Conservation (phyloP, 768 basidiomycete genomes). For the Trametes meyenii region DNA sequence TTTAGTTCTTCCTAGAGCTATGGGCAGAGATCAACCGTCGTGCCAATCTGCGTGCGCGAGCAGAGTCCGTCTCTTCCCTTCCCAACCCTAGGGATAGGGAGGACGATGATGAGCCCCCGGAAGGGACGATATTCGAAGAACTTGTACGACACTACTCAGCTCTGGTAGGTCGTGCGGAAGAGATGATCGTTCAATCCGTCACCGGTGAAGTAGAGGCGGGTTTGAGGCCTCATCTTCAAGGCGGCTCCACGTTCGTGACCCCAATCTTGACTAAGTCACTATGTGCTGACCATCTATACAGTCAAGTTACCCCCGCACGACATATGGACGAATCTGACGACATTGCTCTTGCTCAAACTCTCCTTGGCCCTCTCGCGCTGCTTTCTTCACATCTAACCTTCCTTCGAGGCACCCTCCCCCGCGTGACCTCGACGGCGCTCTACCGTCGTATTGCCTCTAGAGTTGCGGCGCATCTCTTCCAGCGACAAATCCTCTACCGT, state of each 20-base stretch:
- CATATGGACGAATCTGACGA: slow-evolving; percentile 33
- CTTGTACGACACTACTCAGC: slow-evolving; percentile 65
- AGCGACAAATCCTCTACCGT: slow-evolving; percentile 81
- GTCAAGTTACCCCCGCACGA: slow-evolving; percentile 33
- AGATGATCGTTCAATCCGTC: slow-evolving; percentile 84
- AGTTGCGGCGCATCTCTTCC: slow-evolving; percentile 76
- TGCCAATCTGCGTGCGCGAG: slow-evolving; percentile 57
- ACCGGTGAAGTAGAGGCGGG: slow-evolving; percentile 79
- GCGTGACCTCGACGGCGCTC: slow-evolving; percentile 54
- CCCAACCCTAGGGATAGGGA: slow-evolving; percentile 44
- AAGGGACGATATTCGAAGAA: slow-evolving; percentile 80
- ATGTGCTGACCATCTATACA: slow-evolving; percentile 2
- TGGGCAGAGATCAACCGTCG: slow-evolving; percentile 77
- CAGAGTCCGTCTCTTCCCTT: slow-evolving; percentile 50
- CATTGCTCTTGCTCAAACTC: slow-evolving; percentile 63
- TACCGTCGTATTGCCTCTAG: slow-evolving; percentile 77
- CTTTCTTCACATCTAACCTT: slow-evolving; percentile 79
- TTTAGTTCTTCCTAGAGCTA: slow-evolving; percentile 89
- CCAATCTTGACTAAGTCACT: not conserved
- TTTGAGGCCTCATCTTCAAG: slow-evolving; percentile 67
- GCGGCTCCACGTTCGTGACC: slow-evolving; percentile 42
- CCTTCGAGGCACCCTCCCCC: slow-evolving; percentile 66
- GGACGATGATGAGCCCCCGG: slow-evolving; percentile 40
- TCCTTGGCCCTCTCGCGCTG: slow-evolving; percentile 76
- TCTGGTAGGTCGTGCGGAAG: slow-evolving; percentile 73